phyloP scores from a whole-genome alignment of 2,329 filamentous ascomycete species.

The Neoarthrinium moseri region DNA sequence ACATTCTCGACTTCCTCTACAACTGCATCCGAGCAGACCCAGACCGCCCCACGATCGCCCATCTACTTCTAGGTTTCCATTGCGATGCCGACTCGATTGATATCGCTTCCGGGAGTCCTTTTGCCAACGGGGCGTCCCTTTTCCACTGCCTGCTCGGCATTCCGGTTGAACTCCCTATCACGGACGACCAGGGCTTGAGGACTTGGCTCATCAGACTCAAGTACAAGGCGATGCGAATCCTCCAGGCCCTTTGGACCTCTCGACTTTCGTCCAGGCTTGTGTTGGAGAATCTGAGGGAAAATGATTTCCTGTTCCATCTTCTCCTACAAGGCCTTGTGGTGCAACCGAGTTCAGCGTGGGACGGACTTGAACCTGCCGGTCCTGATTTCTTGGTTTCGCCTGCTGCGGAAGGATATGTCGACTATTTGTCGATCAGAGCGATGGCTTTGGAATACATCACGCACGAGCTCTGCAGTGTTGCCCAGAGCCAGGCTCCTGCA shows the following conservation, averaged over 20 bases:
- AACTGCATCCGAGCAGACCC: slow-evolving; percentile 74
- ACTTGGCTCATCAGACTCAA: slow-evolving; percentile 70
- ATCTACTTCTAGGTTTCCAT: slow-evolving; percentile 84
- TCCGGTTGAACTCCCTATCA: slow-evolving; percentile 67
- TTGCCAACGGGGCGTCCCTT: slow-evolving; percentile 70
- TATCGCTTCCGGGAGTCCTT: slow-evolving; percentile 66
- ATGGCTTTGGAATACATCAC: slow-evolving; percentile 82
- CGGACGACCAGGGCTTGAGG: slow-evolving; percentile 57
- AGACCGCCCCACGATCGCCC: slow-evolving; percentile 81
- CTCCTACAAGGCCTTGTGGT: slow-evolving; percentile 72
- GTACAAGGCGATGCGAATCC: slow-evolving; percentile 67
- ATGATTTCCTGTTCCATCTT: slow-evolving; percentile 77
- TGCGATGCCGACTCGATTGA: slow-evolving; percentile 71
- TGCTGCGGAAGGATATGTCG: slow-evolving; percentile 67
- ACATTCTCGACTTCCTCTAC: slow-evolving; percentile 82
- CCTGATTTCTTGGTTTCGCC: slow-evolving; percentile 68
- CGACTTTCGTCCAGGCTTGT: slow-evolving; percentile 73
- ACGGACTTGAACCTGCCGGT: slow-evolving; percentile 59
- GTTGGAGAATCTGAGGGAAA: slow-evolving; percentile 75
- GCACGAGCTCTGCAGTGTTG: slow-evolving; percentile 77
- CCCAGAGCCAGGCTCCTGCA: slow-evolving; percentile 67
- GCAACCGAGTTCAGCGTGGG: slow-evolving; percentile 69
- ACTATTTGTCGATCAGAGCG: slow-evolving; percentile 76
- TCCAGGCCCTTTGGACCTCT: slow-evolving; percentile 82
- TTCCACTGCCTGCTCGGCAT: slow-evolving; percentile 80